phyloP scores from a whole-genome alignment of 2,329 filamentous ascomycete genomes.

The Fusarium sp. region DNA sequence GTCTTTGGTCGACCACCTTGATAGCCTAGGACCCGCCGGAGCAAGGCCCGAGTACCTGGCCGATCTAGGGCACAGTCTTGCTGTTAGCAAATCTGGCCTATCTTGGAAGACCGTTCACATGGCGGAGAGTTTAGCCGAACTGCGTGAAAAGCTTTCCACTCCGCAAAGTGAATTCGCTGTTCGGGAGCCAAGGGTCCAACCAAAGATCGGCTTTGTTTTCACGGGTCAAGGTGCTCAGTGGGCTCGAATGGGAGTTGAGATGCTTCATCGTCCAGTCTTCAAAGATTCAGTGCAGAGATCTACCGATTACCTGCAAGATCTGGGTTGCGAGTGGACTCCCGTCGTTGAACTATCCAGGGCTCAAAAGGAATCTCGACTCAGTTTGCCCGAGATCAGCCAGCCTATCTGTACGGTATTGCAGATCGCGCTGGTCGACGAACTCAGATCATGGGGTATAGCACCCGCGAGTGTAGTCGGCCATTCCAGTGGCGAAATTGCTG shows the following conservation, averaged over 20 bases:
- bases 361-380: background rate
- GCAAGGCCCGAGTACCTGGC: background rate
- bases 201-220: slow-evolving; percentile 13
- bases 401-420: slow-evolving; percentile 66
- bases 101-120: background rate
- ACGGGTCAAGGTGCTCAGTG: slow-evolving; percentile 28
- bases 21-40: background rate
- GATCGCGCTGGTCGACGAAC: slow-evolving; percentile 56
- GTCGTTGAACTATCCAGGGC: background rate
- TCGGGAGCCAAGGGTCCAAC: background rate
- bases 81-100: background rate
- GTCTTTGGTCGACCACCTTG: background rate
- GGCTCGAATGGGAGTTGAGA: slow-evolving; percentile 9
- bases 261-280: slow-evolving; percentile 1
- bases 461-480: slow-evolving; percentile 53
- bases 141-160: background rate
- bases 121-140: background rate
- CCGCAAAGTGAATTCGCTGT: background rate
- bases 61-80: background rate
- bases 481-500: slow-evolving; percentile 55
- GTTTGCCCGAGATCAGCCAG: slow-evolving; percentile 59
- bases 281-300: background rate
- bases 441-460: slow-evolving; percentile 47
- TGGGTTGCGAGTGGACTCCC: background rate
- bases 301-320: background rate